Evolutionary conservation across 306 rosid species (phyloP).

Genomic region (Luffa acutangula): DNA sequence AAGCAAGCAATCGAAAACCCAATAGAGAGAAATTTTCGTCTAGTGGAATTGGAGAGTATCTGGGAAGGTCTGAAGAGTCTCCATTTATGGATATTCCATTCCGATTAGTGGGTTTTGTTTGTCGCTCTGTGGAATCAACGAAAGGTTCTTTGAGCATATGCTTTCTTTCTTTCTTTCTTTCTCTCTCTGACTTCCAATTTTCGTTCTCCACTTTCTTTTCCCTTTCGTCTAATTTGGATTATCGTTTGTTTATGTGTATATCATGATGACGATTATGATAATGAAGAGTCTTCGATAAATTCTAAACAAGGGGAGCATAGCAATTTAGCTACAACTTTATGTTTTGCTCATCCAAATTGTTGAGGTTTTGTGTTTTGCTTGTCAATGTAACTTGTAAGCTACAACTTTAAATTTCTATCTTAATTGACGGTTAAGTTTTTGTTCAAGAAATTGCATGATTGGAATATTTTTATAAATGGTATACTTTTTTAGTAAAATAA

Average conservation of each 20-base stretch:
- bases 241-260: neutral
- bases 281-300: neutral
- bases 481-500: neutral
- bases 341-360: neutral
- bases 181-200: neutral
- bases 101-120: neutral
- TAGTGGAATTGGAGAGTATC: neutral
- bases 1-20: neutral
- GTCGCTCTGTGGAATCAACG: neutral
- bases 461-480: neutral
- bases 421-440: neutral
- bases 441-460: neutral
- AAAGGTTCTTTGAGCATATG: neutral
- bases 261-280: neutral
- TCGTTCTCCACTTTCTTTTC: neutral
- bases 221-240: neutral
- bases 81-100: constrained; percentile 4
- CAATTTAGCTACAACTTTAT: too few species aligned
- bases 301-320: neutral
- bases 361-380: neutral
- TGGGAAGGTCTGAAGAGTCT: neutral
- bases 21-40: neutral
- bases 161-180: neutral
- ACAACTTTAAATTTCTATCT: neutral
- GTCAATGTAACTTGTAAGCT: neutral